Evolutionary conservation across 495 filamentous ascomycete species (phyloP), one percentile per base, ranked within the genome.

Genomic region (Astrocystis sublimbata): DNA sequence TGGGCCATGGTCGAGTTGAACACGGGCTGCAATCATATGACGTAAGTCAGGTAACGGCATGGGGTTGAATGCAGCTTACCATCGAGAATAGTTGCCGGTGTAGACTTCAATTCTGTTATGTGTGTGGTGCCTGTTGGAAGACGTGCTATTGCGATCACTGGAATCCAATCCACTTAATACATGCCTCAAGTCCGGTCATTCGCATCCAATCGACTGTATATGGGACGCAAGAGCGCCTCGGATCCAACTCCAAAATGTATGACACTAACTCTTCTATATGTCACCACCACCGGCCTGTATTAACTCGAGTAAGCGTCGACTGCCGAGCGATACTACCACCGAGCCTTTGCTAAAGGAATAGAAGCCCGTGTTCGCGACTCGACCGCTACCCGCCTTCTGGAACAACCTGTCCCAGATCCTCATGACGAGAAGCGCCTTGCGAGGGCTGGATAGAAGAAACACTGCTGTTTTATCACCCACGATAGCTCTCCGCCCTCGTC

Each of bases 11-110:
- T 93, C 12, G 90, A 93, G 68, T 75, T 90, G 36, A 85, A 86
- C 64, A 83, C 86, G 58, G 90, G 91, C 49, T 92, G 89, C 71
- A 90, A 90, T 68, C 91, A 93, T 65, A 92, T 92, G 82, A 92
- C 86, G 56, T 93, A 82, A 66, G 68, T 60, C 10, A 35, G 2
- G 4, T 43, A 15, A 5, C 8, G 6, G 53, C n/a, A 45, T 12
- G 8, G 15, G 8, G 10, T 21, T 0, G 12, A 31, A 26, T n/a
- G n/a, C n/a, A 58, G 40, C 50, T 70, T 3, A 69, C 24, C 4
- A 6, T 43, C 54, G 1, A 7, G 8, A 13, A 58, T 62, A 84
- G 80, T 6, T 88, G 85, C 64, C 68, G 47, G 23, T 88, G 85
- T 58, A 67, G 73, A 7, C 75, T 76, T 2, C 60, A 86, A 50